A percentile compares a stretch with the other conserved stretches of the same genome.
Evolutionary conservation across 2,329 filamentous ascomycete genomes (phyloP).

Genomic region (Aspergillus tanneri): DNA sequence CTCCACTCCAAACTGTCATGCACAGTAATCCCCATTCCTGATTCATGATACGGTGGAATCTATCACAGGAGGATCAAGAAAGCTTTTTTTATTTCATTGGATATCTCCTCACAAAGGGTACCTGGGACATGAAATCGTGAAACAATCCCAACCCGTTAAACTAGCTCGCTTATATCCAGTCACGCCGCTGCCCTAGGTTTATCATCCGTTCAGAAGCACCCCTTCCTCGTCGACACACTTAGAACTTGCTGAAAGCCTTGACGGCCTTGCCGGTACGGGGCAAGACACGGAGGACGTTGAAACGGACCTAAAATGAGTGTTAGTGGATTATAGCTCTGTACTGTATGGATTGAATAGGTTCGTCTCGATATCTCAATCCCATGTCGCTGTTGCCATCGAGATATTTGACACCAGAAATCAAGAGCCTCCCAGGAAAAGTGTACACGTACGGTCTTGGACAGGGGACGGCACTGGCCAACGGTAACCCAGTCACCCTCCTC

Average conservation of each 20-base stretch:
- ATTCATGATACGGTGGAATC: conserved; percentile 22
- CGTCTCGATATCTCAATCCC: no score
- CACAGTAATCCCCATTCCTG: conserved; percentile 1
- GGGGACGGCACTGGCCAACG: conserved; percentile 97
- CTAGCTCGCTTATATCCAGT: conserved; percentile 40
- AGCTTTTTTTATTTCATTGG: conserved; percentile 41
- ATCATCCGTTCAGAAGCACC: conserved; percentile 33
- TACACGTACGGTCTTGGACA: conserved; percentile 95
- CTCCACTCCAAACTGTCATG: conserved; percentile 6
- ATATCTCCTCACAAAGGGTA: conserved; percentile 43
- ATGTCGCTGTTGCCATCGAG: no score
- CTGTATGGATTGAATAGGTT: no score
- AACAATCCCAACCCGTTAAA: conserved; percentile 39
- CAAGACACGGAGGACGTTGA: conserved; percentile 99
- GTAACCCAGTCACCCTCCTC: conserved; percentile 99
- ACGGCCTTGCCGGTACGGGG: conserved; percentile 95
- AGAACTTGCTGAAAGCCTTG: conserved; percentile 99
- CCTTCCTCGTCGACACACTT: conserved; percentile 49
- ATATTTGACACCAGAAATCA: neutral
- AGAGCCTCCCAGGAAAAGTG: neutral
- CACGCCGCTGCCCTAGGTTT: conserved; percentile 39
- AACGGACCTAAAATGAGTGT: conserved; percentile 69
- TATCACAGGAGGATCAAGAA: conserved; percentile 35
- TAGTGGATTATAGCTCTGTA: conserved; percentile 17
- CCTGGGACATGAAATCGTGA: conserved; percentile 44